Evolutionary conservation across 192 early-diverging fungal species (phyloP).

Genomic region (Glomus cerebriforme): DNA sequence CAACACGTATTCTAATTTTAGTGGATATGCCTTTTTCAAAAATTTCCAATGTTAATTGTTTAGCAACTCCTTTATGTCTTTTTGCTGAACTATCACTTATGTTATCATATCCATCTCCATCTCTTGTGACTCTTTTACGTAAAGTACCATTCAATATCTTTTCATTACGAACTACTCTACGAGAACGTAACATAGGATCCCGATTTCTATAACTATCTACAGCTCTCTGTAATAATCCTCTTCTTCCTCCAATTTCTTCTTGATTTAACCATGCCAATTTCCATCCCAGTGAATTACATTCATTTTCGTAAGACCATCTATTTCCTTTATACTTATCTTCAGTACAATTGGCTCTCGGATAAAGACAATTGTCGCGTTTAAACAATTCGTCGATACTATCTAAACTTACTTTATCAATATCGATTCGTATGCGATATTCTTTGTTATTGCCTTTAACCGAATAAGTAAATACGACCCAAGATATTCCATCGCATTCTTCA

Average conservation of each 20-base stretch:
- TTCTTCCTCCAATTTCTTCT: conserved; percentile 60
- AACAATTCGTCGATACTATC: conserved; percentile 57
- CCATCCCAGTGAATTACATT: conserved; percentile 88
- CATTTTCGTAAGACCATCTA: conserved; percentile 82
- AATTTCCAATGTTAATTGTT: conserved; percentile 41
- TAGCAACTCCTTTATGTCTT: neutral
- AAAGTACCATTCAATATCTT: conserved; percentile 62
- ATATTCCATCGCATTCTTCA: conserved; percentile 50
- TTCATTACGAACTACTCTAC: conserved; percentile 74
- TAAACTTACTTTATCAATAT: conserved; percentile 62
- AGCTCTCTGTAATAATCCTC: conserved; percentile 81
- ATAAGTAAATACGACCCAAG: conserved; percentile 72
- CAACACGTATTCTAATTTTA: conserved; percentile 46
- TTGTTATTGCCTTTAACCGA: conserved; percentile 64
- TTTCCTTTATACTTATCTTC: conserved; percentile 72
- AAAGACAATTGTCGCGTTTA: conserved; percentile 78
- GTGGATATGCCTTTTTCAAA: conserved; percentile 37
- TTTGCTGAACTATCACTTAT: neutral
- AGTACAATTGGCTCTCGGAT: conserved; percentile 75
- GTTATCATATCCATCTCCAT: neutral
- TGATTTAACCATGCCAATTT: conserved; percentile 78
- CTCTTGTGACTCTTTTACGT: conserved; percentile 41
- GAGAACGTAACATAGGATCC: conserved; percentile 68
- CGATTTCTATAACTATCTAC: conserved; percentile 80
- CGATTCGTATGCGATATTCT: conserved; percentile 69